A percentile compares a stretch with the other conserved stretches of the same genome.
phyloP scores from a whole-genome alignment of 1,284 basidiomycete species.

The Afroboletus lepidellus region DNA sequence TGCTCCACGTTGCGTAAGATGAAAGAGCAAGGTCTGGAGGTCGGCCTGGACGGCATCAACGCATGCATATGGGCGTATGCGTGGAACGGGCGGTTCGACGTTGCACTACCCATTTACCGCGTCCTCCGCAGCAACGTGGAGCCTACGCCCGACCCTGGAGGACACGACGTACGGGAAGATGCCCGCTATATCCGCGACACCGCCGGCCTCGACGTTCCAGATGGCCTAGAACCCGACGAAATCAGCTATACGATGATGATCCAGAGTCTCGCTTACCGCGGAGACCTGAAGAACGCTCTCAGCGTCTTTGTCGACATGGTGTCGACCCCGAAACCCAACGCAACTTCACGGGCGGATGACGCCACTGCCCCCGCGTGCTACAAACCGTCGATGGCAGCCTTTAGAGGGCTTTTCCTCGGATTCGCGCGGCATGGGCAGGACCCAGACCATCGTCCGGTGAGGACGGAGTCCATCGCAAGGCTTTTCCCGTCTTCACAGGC shows the following conservation, averaged over 20 bases:
- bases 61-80: constrained; percentile 67
- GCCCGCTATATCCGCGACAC: constrained; percentile 36
- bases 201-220: constrained; percentile 48
- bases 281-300: constrained; percentile 60
- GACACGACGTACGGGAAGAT: constrained; percentile 36
- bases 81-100: constrained; percentile 49
- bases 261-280: constrained; percentile 67
- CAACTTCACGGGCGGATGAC: constrained; percentile 30
- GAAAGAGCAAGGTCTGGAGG: constrained; percentile 45
- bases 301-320: constrained; percentile 73
- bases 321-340: constrained; percentile 42
- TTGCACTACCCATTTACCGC: constrained; percentile 61
- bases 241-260: constrained; percentile 71
- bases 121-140: constrained; percentile 53
- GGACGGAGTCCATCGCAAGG: neutral
- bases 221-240: constrained; percentile 51
- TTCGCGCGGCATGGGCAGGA: constrained; percentile 60
- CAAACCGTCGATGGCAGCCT: constrained; percentile 52
- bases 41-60: constrained; percentile 65
- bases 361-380: constrained; percentile 36
- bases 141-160: constrained; percentile 35
- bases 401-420: constrained; percentile 74
- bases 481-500: constrained; percentile 12
- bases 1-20: constrained; percentile 55
- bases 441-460: neutral